Evolutionary conservation across 2,329 filamentous ascomycete genomes (phyloP).

Genomic region (Basipetospora chlamydospora): DNA sequence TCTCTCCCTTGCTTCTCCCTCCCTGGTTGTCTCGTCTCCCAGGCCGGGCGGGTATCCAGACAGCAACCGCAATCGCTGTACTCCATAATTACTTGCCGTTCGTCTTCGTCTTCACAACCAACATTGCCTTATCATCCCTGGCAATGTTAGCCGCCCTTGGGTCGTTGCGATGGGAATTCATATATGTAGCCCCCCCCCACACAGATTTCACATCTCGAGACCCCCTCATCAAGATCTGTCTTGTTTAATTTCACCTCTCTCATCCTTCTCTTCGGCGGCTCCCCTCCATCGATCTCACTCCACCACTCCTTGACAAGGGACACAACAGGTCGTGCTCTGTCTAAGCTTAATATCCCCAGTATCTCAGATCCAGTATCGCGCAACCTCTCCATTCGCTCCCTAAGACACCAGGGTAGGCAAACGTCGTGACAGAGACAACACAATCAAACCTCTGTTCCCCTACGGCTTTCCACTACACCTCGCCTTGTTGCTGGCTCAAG

Average conservation of each 20-base stretch:
- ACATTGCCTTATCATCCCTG: neutral
- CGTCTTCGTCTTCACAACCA: neutral
- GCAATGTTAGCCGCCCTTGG: conserved; percentile 1
- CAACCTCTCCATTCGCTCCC: neutral
- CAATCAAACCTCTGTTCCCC: neutral
- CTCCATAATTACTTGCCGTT: no score
- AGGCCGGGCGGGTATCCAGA: neutral
- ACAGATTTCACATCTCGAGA: conserved; percentile 3
- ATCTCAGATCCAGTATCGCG: neutral
- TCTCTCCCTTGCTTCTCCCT: conserved; percentile 1
- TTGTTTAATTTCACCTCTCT: conserved; percentile 3
- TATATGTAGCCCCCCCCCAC: conserved; percentile 1
- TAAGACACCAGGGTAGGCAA: neutral
- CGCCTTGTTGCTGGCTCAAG: neutral
- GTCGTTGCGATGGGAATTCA: no score
- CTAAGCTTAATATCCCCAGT: neutral
- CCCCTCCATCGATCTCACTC: neutral
- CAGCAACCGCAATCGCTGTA: conserved; percentile 1
- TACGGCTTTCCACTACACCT: neutral
- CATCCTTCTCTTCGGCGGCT: no score
- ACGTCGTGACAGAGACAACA: conserved; percentile 1
- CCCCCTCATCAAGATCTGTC: conserved; percentile 3
- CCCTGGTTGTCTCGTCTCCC: neutral
- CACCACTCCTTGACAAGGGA: neutral
- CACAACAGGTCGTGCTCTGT: conserved; percentile 1